Evolutionary conservation across 331 rosid genomes (phyloP), one percentile per base, ranked within the genome.

Genomic region (Phaseolus coccineus): DNA sequence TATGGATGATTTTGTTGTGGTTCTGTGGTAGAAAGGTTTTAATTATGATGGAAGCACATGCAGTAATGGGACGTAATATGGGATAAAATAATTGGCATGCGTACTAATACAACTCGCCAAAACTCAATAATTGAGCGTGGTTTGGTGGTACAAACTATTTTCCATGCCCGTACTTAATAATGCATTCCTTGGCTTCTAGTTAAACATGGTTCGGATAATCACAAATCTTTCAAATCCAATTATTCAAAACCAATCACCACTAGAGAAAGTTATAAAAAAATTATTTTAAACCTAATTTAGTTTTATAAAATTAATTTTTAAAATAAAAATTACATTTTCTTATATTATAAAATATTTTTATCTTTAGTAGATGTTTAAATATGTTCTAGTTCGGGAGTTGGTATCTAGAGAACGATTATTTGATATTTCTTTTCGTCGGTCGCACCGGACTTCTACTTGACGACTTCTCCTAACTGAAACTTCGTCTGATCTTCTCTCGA

Each of bases 161-260:
- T 1, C 28, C 77, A 6, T 40, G 19, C 16, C 86, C 86, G 63
- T 84, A 84, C 85, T 40, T 82, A 62, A 71, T 77, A 53, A 77
- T 51, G 69, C 77, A 69, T 69, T 59, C 53, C 68, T 76, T 76
- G 77, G 78, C 73, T 25, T 14, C 39, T 81, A n/a, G 77, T 46
- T 75, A 59, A 75, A 48, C 74, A 79, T 62, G 83, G 63, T 77
- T 77, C 52, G 65, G 67, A 61, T 28, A 61, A 5, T 1, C 1
- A 28, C 19, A 59, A 71, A 77, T 64, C 51, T 25, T 66, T 31
- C 13, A 24, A 71, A 77, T 42, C 52, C 31, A 71, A 64, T 82
- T 71, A 82, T 77, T 71, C 50, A 48, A 57, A 55, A 47, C 13
- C 73, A 67, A 65, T 19, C 16, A 65, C 37, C 15, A n/a, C 31